These are phyloP conservation scores for Acrasis kona DNA, from an alignment of 78 protist species.

Conservation along the genomic window DNA sequence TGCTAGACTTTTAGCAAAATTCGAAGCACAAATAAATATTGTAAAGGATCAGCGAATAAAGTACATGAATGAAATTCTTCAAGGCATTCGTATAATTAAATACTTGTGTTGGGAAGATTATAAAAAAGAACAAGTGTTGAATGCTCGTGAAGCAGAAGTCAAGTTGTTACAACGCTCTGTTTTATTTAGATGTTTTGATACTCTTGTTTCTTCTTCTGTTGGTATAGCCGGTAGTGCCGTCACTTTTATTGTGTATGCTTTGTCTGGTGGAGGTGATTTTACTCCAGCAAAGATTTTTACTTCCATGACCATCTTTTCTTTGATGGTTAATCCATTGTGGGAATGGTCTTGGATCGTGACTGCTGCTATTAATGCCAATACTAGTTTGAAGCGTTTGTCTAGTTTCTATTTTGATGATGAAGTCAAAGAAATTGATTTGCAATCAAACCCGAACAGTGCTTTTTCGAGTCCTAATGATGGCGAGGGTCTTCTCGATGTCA, in stretches of 20 bases:
- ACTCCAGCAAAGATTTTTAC: background rate
- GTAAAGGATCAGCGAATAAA: too few relatives aligned
- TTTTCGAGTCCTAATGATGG: background rate
- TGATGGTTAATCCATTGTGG: background rate
- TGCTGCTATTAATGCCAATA: too few relatives aligned
- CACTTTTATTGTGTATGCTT: background rate
- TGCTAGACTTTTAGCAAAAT: too few relatives aligned
- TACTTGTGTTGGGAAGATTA: background rate
- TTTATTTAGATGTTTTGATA: background rate
- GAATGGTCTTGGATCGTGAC: background rate
- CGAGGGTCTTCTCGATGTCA: too few relatives aligned
- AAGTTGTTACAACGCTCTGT: background rate
- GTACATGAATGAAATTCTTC: background rate
- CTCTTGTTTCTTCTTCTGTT: too few relatives aligned
- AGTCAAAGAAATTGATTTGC: background rate
- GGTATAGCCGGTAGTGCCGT: too few relatives aligned
- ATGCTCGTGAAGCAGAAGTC: background rate
- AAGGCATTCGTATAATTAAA: background rate
- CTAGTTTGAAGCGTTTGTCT: too few relatives aligned
- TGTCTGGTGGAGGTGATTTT: background rate
- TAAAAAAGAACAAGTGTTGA: background rate
- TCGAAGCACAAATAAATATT: too few relatives aligned
- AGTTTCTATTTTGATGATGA: too few relatives aligned
- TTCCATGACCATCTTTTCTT: background rate
- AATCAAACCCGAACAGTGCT: background rate